Conservation (phyloP, 179 eudicot species). For the Spinacia oleracea region DNA sequence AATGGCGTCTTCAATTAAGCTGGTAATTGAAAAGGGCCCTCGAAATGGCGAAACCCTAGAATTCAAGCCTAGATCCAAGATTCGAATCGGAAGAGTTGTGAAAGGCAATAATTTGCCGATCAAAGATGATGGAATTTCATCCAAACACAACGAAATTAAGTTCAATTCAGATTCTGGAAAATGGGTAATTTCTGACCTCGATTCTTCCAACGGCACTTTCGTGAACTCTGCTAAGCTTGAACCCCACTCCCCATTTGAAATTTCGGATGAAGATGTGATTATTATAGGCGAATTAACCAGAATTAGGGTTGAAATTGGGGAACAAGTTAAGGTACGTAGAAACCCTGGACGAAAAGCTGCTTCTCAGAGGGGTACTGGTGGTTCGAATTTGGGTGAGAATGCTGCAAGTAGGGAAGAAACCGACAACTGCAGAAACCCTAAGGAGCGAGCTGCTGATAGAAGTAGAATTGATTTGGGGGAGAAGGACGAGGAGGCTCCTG, state of each 20-base stretch:
- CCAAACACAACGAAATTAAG: conserved; percentile 58
- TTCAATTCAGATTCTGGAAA: conserved; percentile 32
- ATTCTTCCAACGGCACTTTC: conserved; percentile 73
- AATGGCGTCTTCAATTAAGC: conserved; percentile 40
- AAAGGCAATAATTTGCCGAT: conserved; percentile 65
- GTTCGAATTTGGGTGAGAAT: neutral
- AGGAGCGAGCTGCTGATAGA: neutral
- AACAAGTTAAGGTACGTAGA: conserved; percentile 26
- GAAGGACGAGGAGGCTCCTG: conserved; percentile 22
- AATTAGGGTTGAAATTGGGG: conserved; percentile 36
- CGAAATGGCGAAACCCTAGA: conserved; percentile 62
- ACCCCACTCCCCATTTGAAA: conserved; percentile 34
- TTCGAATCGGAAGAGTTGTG: conserved; percentile 60
- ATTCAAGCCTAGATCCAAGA: conserved; percentile 32
- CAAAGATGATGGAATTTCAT: conserved; percentile 77
- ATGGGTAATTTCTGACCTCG: conserved; percentile 65
- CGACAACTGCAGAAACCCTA: neutral
- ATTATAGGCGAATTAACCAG: conserved; percentile 65
- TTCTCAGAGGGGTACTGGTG: neutral
- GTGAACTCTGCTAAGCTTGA: conserved; percentile 40
- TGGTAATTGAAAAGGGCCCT: conserved; percentile 70
- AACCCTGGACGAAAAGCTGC: conserved; percentile 33
- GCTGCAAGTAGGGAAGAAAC: neutral
- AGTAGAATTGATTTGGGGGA: neutral
- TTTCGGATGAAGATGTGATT: conserved; percentile 51